Conservation (phyloP, 2,329 filamentous ascomycete genomes). For the Fusarium anthophilum region DNA sequence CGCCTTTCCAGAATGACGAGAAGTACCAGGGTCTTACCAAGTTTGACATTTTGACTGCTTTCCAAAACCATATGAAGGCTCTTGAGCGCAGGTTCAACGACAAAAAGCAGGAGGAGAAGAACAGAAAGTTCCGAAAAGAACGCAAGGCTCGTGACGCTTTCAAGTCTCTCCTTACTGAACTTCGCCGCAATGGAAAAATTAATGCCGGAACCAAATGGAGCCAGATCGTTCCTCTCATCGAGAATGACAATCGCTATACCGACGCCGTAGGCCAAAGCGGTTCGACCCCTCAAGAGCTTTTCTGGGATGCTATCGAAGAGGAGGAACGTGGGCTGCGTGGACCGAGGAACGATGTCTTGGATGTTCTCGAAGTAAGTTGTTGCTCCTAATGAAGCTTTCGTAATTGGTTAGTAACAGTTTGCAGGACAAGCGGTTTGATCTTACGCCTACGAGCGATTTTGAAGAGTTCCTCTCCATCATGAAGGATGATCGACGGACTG, state of each 20-base stretch:
- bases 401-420: slow-evolving; percentile 16
- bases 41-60: slow-evolving; percentile 89
- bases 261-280: slow-evolving; percentile 85
- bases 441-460: slow-evolving; percentile 85
- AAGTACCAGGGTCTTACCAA: slow-evolving; percentile 88
- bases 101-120: slow-evolving; percentile 86
- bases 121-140: slow-evolving; percentile 80
- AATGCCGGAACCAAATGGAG: slow-evolving; percentile 93
- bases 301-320: slow-evolving; percentile 95
- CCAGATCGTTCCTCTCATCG: slow-evolving; percentile 77
- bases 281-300: slow-evolving; percentile 88
- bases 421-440: slow-evolving; percentile 90
- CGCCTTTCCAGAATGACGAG: slow-evolving; percentile 80
- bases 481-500: slow-evolving; percentile 86
- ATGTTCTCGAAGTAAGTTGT: slow-evolving; percentile 82
- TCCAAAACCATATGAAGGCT: slow-evolving; percentile 94
- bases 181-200: slow-evolving; percentile 80
- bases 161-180: slow-evolving; percentile 76
- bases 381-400: not conserved
- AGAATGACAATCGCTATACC: slow-evolving; percentile 83
- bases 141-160: slow-evolving; percentile 88
- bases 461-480: slow-evolving; percentile 88
- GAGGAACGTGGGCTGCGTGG: slow-evolving; percentile 88
- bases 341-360: slow-evolving; percentile 83
- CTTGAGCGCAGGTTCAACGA: slow-evolving; percentile 94